Conservation (phyloP, 805 yeast genomes). For the Cyberlindnera xishuangbannaensis region DNA sequence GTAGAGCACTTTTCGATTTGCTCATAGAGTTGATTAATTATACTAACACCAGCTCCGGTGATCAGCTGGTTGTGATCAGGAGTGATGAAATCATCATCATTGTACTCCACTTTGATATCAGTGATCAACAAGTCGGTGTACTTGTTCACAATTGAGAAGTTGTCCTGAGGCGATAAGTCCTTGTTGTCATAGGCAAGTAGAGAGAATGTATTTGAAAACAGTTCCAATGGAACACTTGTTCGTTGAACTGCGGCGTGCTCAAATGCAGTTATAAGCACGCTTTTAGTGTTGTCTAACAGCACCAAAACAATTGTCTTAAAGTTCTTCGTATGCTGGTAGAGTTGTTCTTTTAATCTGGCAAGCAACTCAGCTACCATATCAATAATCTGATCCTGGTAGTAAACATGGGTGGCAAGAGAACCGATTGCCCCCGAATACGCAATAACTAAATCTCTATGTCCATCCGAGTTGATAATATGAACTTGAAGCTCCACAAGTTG, state of each 20-base stretch:
- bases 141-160: conserved; percentile 11
- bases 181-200: conserved; percentile 9
- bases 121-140: conserved; percentile 16
- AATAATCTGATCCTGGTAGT: conserved; percentile 79
- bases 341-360: conserved; percentile 30
- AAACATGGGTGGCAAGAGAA: conserved; percentile 68
- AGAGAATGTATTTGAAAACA: conserved; percentile 20
- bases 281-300: conserved; percentile 15
- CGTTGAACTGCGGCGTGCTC: conserved; percentile 20
- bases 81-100: conserved; percentile 8
- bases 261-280: conserved; percentile 14
- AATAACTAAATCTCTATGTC: conserved; percentile 27
- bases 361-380: conserved; percentile 74
- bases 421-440: conserved; percentile 55
- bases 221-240: conserved; percentile 19
- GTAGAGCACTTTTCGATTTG: conserved; percentile 12
- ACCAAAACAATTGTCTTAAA: conserved; percentile 5
- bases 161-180: conserved; percentile 2
- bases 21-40: conserved; percentile 18
- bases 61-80: too few species aligned
- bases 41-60: conserved; percentile 14
- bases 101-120: conserved; percentile 19
- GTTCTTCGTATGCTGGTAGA: background rate
- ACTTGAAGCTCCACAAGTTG: conserved; percentile 48
- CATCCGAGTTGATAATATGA: conserved; percentile 21